These are phyloP conservation scores for Nannizzia gypsea DNA, from an alignment of 2,329 filamentous ascomycete species.

Conservation along the genomic window DNA sequence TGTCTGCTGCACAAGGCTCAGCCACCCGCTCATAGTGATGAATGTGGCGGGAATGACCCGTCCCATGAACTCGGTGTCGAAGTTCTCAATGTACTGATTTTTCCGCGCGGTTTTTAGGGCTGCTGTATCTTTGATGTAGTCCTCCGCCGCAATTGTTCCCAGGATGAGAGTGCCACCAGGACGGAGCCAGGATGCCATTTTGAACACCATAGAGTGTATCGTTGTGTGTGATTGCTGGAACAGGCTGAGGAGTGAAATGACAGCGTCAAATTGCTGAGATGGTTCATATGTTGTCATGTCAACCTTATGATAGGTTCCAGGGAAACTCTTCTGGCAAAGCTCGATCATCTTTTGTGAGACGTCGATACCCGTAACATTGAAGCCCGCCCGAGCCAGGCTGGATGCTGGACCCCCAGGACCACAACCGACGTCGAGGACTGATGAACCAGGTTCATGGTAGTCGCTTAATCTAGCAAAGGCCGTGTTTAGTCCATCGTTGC, in stretches of 20 bases:
- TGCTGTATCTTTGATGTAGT: not conserved
- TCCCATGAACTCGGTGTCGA: not conserved
- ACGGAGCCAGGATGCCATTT: constrained; percentile 13
- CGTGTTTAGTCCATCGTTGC: constrained; percentile 6
- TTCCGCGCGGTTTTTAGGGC: constrained; percentile 5
- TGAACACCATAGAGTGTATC: constrained; percentile 7
- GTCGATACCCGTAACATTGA: constrained; percentile 14
- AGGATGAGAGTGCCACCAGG: constrained; percentile 9
- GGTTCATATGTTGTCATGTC: constrained; percentile 14
- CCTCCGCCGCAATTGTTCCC: constrained; percentile 8
- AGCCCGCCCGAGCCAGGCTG: constrained; percentile 11
- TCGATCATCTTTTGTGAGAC: constrained; percentile 14
- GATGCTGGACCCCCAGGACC: constrained; percentile 15
- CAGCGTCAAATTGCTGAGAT: constrained; percentile 8
- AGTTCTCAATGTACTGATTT: not conserved
- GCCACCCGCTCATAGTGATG: not conserved
- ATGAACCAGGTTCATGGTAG: constrained; percentile 2
- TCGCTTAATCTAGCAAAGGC: constrained; percentile 6
- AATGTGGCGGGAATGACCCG: not conserved
- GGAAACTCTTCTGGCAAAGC: constrained; percentile 10
- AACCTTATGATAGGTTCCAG: constrained; percentile 12
- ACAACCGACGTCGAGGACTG: constrained; percentile 16
- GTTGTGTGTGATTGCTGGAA: constrained; percentile 11
- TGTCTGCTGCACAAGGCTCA: not conserved
- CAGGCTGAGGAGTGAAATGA: constrained; percentile 13